Evolutionary conservation across 768 basidiomycete species (phyloP), one percentile per base, ranked within the genome.

Genomic region (Trametes elegans): DNA sequence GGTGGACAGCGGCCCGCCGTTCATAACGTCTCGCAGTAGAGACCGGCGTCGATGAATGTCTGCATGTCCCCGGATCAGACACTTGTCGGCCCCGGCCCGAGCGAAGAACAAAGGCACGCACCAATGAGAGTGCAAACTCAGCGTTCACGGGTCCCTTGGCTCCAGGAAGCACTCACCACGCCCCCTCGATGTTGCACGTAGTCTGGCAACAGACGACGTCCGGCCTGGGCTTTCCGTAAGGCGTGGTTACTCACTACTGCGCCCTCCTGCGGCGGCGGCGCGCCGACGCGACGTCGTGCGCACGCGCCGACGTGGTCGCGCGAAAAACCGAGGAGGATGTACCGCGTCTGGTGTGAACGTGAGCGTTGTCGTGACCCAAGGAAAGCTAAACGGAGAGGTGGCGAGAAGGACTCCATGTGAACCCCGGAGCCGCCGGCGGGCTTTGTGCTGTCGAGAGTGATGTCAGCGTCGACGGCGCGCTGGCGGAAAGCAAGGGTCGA

Each of bases 11-110:
- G n/a, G n/a, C n/a, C n/a, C n/a, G 14, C 24, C 9, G 2, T 26
- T 21, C 40, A 19, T 10, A 42, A 16, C 24, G 7, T n/a, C 18
- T n/a, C n/a, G 38, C n/a, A 19, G 38, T 5, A 7, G 26, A 11
- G 19, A 7, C 26, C 35, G 19, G 42, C 38, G 26, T 21, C 42
- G 42, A 53, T 21, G 24, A 26, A 44, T 26, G n/a, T n/a, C 51
- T 53, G 51, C 51, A 44, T 19, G 18, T 41, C 8, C 34, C 29
- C 42, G 51, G 51, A 53, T 53, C 41, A 53, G 38, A 38, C 27
- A 26, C 8, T 27, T 28, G 29, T 42, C 51, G 51, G 51, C 28
- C 42, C 50, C 51, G 51, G 51, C 26, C 51, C 51, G 42, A 44
- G 34, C 44, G 51, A 53, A 53, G 42, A 16, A 38, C 41, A 43